Percentiles rank a stretch among this genome's conserved stretches.
phyloP scores from a whole-genome alignment of 1,284 basidiomycete genomes.

The Psilocybe mexicana region DNA sequence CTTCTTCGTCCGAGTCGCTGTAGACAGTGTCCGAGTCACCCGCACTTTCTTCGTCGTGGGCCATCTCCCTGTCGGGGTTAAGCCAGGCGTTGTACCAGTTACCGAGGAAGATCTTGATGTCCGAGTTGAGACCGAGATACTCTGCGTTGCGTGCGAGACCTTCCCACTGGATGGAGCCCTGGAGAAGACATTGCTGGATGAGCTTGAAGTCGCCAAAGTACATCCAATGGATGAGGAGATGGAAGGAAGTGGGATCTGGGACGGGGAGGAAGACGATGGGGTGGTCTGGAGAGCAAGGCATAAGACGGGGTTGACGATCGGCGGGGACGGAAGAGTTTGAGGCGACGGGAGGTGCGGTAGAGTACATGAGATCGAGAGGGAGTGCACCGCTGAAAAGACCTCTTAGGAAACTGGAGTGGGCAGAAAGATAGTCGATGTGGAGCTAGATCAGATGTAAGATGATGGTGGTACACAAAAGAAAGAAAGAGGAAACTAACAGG shows the following conservation, averaged over 20 bases:
- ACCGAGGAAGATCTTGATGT: constrained; percentile 69
- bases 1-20: constrained; percentile 34
- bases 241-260: constrained; percentile 73
- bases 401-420: constrained; percentile 71
- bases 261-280: constrained; percentile 75
- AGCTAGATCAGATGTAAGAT: constrained; percentile 44
- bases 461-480: background rate
- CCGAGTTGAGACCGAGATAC: constrained; percentile 68
- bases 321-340: constrained; percentile 38
- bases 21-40: constrained; percentile 33
- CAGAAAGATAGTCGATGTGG: constrained; percentile 70
- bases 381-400: constrained; percentile 66
- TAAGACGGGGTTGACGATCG: constrained; percentile 61
- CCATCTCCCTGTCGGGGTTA: constrained; percentile 33
- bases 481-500: constrained; percentile 44
- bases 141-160: constrained; percentile 81
- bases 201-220: constrained; percentile 66
- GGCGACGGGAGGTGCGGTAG: constrained; percentile 31
- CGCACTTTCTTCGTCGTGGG: constrained; percentile 27
- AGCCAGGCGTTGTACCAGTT: constrained; percentile 64
- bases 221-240: constrained; percentile 74
- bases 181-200: constrained; percentile 61
- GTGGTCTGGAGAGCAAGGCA: constrained; percentile 60
- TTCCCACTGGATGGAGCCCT: constrained; percentile 69
- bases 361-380: constrained; percentile 55